Conservation (phyloP, 192 early-diverging fungal species). For the Backusella luteola region DNA sequence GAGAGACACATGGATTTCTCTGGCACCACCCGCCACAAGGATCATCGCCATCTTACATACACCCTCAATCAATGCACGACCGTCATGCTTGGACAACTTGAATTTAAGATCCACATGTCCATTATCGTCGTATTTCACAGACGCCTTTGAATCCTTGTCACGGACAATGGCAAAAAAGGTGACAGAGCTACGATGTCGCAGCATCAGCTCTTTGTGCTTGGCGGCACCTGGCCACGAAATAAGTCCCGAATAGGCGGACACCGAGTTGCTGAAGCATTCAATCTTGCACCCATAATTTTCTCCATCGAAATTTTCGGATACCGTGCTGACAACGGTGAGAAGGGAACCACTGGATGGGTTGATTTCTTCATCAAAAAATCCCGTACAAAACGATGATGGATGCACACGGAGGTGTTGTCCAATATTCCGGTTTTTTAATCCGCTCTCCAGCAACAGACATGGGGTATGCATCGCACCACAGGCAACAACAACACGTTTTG, state of each 20-base stretch:
- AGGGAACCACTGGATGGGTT: constrained; percentile 54
- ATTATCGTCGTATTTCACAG: constrained; percentile 41
- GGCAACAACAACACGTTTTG: constrained; percentile 56
- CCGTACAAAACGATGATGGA: constrained; percentile 58
- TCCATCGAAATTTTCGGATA: constrained; percentile 56
- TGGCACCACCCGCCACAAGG: constrained; percentile 64
- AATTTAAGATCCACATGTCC: constrained; percentile 48
- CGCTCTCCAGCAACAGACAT: constrained; percentile 58
- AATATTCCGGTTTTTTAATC: constrained; percentile 67
- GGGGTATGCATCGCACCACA: constrained; percentile 67
- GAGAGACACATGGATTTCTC: constrained; percentile 50
- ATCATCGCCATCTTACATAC: constrained; percentile 43
- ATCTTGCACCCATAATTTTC: constrained; percentile 63
- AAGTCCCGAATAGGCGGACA: constrained; percentile 39
- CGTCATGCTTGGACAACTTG: constrained; percentile 52
- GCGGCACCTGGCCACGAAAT: constrained; percentile 48
- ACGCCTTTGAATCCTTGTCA: constrained; percentile 56
- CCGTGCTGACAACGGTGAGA: constrained; percentile 63
- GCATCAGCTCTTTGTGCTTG: constrained; percentile 52
- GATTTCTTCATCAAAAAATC: constrained; percentile 49
- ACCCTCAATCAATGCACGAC: constrained; percentile 41
- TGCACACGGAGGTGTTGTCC: constrained; percentile 65
- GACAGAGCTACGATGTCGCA: constrained; percentile 42
- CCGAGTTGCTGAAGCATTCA: constrained; percentile 56
- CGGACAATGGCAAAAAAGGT: constrained; percentile 57